A percentile compares a stretch with the other conserved stretches of the same genome.
phyloP scores from a whole-genome alignment of 352 stramenopile genomes.

The Globisporangium uncinulatum region DNA sequence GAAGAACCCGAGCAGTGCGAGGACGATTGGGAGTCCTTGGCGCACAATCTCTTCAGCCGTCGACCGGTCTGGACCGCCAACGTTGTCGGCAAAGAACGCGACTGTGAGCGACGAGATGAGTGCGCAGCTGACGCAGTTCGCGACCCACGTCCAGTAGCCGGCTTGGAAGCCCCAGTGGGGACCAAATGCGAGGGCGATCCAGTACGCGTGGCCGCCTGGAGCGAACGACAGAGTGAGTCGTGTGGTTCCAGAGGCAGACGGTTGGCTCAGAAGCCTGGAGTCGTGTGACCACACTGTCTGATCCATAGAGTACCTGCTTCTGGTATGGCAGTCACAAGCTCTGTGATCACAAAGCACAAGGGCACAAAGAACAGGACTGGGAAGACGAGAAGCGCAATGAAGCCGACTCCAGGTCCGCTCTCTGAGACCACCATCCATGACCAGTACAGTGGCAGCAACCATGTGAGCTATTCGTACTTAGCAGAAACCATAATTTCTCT shows the following conservation, averaged over 20 bases:
- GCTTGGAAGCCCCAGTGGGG: constrained; percentile 66
- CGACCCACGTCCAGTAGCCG: constrained; percentile 80
- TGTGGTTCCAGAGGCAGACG: neutral
- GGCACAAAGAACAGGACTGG: constrained; percentile 44
- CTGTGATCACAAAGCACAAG: constrained; percentile 37
- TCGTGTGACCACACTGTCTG: no score
- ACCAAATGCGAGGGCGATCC: constrained; percentile 61
- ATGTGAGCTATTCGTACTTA: neutral
- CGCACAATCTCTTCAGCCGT: constrained; percentile 36
- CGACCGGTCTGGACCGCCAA: constrained; percentile 9
- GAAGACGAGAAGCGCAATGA: constrained; percentile 31
- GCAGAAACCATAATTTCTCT: neutral
- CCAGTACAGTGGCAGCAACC: neutral
- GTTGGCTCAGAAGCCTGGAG: no score
- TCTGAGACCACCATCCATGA: constrained; percentile 10
- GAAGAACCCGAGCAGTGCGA: constrained; percentile 43
- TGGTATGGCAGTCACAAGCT: constrained; percentile 43
- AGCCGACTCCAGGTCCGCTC: constrained; percentile 30
- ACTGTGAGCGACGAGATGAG: constrained; percentile 58
- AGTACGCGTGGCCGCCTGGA: constrained; percentile 53
- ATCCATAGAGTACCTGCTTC: constrained; percentile 21
- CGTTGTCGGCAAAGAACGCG: constrained; percentile 18
- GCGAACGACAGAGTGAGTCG: neutral
- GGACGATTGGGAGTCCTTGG: constrained; percentile 40
- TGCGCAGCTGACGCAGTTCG: constrained; percentile 70